Evolutionary conservation across 345 rosid genomes (phyloP), one percentile per base, ranked within the genome.

Genomic region (Eucalyptus curtisii): DNA sequence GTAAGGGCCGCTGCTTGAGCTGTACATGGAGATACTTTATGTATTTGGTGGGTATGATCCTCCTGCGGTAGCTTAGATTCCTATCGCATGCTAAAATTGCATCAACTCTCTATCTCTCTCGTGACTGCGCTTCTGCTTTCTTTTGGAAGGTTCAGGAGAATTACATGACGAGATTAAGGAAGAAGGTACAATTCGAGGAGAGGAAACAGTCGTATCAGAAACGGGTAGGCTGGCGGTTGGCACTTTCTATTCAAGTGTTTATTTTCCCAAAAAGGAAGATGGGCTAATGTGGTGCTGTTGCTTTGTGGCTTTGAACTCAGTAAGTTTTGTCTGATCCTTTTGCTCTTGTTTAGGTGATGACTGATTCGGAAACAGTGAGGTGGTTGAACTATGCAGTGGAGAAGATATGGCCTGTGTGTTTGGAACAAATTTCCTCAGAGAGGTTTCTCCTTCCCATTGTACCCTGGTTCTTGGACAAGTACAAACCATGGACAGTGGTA

Each of bases 401-500:
- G 92, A 95, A 95, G 93, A 93, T 97, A 85, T 98, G 99, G 99
- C 99, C 99, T 8, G 89, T 98, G 50, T 97, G 99, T 89, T 92
- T 98, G 97, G 99, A 98, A 90, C 95, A 94, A 88, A 96, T 98
- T 88, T 93, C 94, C 49, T 97, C 99, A 7, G 98, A 98, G 93
- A 96, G 93, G 93, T 93, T 98, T 92, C 93, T 98, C 90, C 96
- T 96, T 87, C 99, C 99, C 24, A 95, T 98, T 76, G 95, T 95
- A 86, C 99, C 99, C 88, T 98, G 99, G 99, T 98, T 98, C 95
- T 89, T 98, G 91, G 96, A 95, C 37, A 98, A 97, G 95, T 98
- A 96, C 92, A 96, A 95, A 91, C 99, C 99, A 8, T 98, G 99
- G 99, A 97, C 98, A 10, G 98, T 96, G 57, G 99, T 98, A 91